Percentiles rank a stretch among this genome's conserved stretches.
Evolutionary conservation across 1,139 yeast species (phyloP).

Genomic region (Geotrichum siamense): DNA sequence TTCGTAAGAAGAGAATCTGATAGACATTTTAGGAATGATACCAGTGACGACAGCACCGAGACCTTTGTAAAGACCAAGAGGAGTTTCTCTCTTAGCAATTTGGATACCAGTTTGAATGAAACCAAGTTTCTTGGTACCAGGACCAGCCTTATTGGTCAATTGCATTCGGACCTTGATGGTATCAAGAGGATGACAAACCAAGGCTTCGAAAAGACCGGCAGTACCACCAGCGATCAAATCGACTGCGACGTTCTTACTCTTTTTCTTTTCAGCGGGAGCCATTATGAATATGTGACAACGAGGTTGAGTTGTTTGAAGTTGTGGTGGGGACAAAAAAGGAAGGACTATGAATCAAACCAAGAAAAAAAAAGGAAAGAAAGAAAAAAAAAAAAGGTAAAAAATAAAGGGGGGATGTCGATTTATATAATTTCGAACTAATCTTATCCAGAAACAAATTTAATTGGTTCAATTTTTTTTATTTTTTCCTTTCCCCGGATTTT

Average conservation of each 20-base stretch:
- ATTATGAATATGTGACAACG: constrained; percentile 17
- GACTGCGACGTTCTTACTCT: constrained; percentile 46
- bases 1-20: constrained; percentile 90
- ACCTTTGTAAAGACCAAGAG: constrained; percentile 87
- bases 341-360: too few species aligned
- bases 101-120: constrained; percentile 72
- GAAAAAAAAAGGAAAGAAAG: constrained; percentile 6
- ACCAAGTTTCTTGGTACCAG: constrained; percentile 67
- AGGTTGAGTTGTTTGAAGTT: too few species aligned
- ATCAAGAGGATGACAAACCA: constrained; percentile 81
- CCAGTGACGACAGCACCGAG: constrained; percentile 96
- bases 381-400: constrained; percentile 6
- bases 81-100: constrained; percentile 74
- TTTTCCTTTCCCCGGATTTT: constrained; percentile 4
- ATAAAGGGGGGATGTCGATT: neutral
- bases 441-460: neutral
- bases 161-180: constrained; percentile 98
- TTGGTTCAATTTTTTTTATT: neutral
- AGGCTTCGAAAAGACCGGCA: constrained; percentile 93
- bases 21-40: constrained; percentile 97
- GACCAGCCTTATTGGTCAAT: constrained; percentile 43
- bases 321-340: too few species aligned
- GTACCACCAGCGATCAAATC: constrained; percentile 94
- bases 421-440: neutral
- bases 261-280: constrained; percentile 24